Percentiles rank a stretch among this genome's conserved stretches.
Evolutionary conservation across 345 rosid genomes (phyloP).

Genomic region (Sonneratia alba): DNA sequence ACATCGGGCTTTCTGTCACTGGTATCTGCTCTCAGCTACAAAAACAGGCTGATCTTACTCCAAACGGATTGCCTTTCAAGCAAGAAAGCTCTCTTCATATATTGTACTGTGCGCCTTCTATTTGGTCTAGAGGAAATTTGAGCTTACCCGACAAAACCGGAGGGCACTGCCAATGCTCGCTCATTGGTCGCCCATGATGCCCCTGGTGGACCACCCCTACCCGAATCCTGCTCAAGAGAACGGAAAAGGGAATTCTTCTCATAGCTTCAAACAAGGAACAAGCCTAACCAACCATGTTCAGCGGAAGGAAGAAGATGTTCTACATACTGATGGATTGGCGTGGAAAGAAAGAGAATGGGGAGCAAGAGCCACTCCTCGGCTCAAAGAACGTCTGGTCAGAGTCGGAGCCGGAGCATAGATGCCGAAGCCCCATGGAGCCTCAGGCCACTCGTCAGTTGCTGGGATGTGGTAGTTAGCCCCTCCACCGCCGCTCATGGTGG

Average conservation of each 20-base stretch:
- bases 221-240: neutral
- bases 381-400: neutral
- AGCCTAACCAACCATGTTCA: neutral
- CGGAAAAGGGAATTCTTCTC: neutral
- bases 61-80: too few relatives aligned
- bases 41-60: too few relatives aligned
- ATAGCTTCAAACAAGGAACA: neutral
- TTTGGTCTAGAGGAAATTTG: neutral
- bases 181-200: neutral
- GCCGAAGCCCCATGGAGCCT: neutral
- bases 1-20: too few relatives aligned
- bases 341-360: neutral
- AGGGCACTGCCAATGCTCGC: neutral
- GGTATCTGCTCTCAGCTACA: too few relatives aligned
- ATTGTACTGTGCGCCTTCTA: neutral
- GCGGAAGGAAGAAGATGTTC: neutral
- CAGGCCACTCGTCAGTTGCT: neutral
- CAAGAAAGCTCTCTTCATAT: too few relatives aligned
- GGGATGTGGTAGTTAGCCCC: neutral
- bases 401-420: neutral
- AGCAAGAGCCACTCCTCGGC: neutral
- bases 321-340: neutral
- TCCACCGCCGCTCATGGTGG: neutral
- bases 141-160: slow-evolving; percentile 8
- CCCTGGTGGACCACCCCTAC: neutral